Evolutionary conservation across 108 stramenopile species (phyloP).

Genomic region (Skeletonema menzelii): DNA sequence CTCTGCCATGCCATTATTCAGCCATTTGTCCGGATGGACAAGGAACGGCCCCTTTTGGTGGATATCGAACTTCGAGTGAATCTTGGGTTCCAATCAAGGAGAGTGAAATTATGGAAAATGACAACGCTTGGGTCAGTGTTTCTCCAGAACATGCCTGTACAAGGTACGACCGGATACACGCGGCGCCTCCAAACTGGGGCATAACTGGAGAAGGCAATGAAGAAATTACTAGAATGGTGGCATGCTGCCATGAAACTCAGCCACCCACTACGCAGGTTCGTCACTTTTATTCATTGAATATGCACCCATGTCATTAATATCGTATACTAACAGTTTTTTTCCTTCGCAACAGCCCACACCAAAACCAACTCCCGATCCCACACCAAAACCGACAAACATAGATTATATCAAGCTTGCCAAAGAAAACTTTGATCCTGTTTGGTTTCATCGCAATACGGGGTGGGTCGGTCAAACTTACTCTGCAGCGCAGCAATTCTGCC

Average conservation of each 20-base stretch:
- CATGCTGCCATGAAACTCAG: constrained; percentile 20
- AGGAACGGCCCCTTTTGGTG: constrained; percentile 15
- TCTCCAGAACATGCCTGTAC: constrained; percentile 9
- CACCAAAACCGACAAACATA: too few relatives aligned
- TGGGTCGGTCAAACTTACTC: constrained; percentile 33
- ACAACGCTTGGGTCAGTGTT: constrained; percentile 39
- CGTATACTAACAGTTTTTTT: too few relatives aligned
- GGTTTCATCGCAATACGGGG: constrained; percentile 21
- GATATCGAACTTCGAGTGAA: constrained; percentile 9
- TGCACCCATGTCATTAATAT: not conserved
- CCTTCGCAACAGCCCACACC: too few relatives aligned
- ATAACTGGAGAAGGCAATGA: constrained; percentile 10
- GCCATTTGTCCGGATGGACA: constrained; percentile 28
- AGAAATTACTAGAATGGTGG: constrained; percentile 30
- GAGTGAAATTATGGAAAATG: constrained; percentile 25
- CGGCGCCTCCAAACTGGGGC: constrained; percentile 23
- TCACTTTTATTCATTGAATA: not conserved
- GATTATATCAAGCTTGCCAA: not conserved
- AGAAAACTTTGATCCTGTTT: constrained; percentile 15
- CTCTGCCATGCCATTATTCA: constrained; percentile 29
- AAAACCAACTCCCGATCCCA: too few relatives aligned
- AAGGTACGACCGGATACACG: constrained; percentile 6
- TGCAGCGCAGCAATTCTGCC: constrained; percentile 25
- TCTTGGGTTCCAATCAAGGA: constrained; percentile 1
- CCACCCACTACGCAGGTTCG: not conserved